Percentiles rank a stretch among this genome's conserved stretches.
Conservation (phyloP, 305 asterid species). For the Andrographis paniculata region DNA sequence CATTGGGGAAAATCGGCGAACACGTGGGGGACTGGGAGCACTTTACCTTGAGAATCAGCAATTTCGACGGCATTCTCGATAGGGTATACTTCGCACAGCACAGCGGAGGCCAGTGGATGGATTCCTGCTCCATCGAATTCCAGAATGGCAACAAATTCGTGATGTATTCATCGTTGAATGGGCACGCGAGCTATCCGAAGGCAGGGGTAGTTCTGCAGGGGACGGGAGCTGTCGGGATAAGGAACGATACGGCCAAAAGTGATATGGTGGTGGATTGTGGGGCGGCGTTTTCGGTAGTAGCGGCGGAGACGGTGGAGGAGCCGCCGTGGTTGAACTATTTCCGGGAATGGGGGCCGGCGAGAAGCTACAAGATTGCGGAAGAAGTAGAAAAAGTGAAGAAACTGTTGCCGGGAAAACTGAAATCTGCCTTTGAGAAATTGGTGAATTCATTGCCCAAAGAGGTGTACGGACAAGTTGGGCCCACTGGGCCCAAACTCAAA, state of each 20-base stretch:
- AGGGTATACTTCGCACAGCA: slow-evolving; percentile 54
- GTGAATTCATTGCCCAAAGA: slow-evolving; percentile 46
- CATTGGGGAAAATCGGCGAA: slow-evolving; percentile 72
- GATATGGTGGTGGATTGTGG: slow-evolving; percentile 47
- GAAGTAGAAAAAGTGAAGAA: slow-evolving; percentile 38
- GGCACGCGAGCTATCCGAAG: slow-evolving; percentile 46
- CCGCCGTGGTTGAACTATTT: slow-evolving; percentile 71
- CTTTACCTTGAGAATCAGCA: slow-evolving; percentile 71
- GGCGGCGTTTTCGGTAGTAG: slow-evolving; percentile 32
- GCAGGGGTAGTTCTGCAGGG: slow-evolving; percentile 56
- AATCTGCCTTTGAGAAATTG: slow-evolving; percentile 28
- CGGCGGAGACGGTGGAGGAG: slow-evolving; percentile 24
- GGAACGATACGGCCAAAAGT: slow-evolving; percentile 61
- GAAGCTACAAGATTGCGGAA: slow-evolving; percentile 24
- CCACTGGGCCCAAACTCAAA: slow-evolving; percentile 75
- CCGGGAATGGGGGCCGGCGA: slow-evolving; percentile 72
- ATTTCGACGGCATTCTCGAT: slow-evolving; percentile 56
- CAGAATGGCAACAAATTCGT: slow-evolving; percentile 32
- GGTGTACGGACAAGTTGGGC: slow-evolving; percentile 62
- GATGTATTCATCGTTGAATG: slow-evolving; percentile 44
- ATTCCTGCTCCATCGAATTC: slow-evolving; percentile 41
- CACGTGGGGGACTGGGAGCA: slow-evolving; percentile 99
- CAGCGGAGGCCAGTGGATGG: slow-evolving; percentile 62
- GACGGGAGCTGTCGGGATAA: slow-evolving; percentile 38
- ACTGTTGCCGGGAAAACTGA: slow-evolving; percentile 26